Evolutionary conservation across 352 stramenopile species (phyloP).

Genomic region (Pythium phragmitis): DNA sequence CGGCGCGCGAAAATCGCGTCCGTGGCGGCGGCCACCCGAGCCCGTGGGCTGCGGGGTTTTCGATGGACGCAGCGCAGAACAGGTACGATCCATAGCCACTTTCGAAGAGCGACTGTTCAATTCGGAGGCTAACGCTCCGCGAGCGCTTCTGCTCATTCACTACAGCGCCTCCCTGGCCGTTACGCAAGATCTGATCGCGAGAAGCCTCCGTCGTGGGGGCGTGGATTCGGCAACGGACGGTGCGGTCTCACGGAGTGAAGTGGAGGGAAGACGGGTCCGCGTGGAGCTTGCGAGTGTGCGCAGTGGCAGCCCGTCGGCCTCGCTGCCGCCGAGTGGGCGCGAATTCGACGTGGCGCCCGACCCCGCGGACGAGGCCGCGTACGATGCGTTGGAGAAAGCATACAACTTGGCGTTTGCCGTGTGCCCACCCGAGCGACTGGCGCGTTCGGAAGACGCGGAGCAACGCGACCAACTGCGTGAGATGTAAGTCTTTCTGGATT

Average conservation of each 20-base stretch:
- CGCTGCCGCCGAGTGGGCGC: slow-evolving; percentile 36
- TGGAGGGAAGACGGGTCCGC: slow-evolving; percentile 40
- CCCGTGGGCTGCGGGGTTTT: not conserved
- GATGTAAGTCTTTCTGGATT: not conserved
- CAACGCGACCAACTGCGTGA: not conserved
- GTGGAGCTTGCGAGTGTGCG: slow-evolving; percentile 40
- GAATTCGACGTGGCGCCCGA: slow-evolving; percentile 55
- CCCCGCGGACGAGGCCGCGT: slow-evolving; percentile 30
- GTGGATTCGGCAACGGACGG: not conserved
- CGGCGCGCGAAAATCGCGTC: slow-evolving; percentile 5
- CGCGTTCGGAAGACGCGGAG: slow-evolving; percentile 6
- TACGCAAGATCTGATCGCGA: slow-evolving; percentile 15
- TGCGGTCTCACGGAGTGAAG: slow-evolving; percentile 15
- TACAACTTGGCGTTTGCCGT: slow-evolving; percentile 53
- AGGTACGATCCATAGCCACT: slow-evolving; percentile 4
- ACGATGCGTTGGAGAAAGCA: slow-evolving; percentile 61
- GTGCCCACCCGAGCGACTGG: slow-evolving; percentile 20
- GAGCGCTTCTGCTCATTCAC: not conserved
- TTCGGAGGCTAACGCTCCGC: not conserved
- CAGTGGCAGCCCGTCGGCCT: not conserved
- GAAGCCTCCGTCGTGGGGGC: not conserved
- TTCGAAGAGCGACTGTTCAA: not conserved
- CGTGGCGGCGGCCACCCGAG: slow-evolving; percentile 2
- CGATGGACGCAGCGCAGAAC: not conserved
- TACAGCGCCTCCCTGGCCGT: slow-evolving; percentile 2